Evolutionary conservation across 495 filamentous ascomycete species (phyloP).

Genomic region (Penicillium daleae): DNA sequence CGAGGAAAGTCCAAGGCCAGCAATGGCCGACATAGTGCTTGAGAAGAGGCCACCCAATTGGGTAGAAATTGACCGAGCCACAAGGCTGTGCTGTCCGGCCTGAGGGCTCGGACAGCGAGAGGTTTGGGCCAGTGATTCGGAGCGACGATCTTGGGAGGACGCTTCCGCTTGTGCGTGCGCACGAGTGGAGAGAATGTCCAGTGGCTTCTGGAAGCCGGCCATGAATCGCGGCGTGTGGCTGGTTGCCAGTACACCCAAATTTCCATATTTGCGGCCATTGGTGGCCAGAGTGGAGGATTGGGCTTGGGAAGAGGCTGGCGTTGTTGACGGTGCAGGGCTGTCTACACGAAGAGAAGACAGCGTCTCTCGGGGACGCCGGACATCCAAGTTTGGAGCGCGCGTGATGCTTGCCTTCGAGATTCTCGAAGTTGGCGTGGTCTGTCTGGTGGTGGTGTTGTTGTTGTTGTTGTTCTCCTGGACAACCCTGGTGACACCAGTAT

Average conservation of each 20-base stretch:
- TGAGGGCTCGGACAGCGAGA: not conserved
- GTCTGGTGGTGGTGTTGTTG: constrained; percentile 3
- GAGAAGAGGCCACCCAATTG: constrained; percentile 12
- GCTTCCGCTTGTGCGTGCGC: not conserved
- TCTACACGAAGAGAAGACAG: not conserved
- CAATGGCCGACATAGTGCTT: constrained; percentile 17
- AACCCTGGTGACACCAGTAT: not conserved
- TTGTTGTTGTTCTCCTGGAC: not conserved
- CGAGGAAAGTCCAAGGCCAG: constrained; percentile 14
- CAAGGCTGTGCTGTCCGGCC: not conserved
- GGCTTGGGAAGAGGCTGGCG: not conserved
- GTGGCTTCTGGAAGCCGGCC: not conserved
- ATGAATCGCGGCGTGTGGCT: not conserved
- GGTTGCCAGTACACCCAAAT: not conserved
- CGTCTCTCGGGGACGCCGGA: constrained; percentile 1
- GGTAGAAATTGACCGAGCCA: constrained; percentile 6
- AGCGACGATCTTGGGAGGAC: not conserved
- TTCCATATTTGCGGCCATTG: not conserved
- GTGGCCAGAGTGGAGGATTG: not conserved
- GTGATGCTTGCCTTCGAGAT: not conserved
- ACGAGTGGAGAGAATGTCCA: constrained; percentile 1
- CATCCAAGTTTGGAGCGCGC: constrained; percentile 1
- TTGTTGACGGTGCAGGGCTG: not conserved
- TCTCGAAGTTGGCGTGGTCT: not conserved
- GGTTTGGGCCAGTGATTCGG: not conserved